Conservation (phyloP, 2,329 filamentous ascomycete genomes). For the Cladosporium austrohemisphaericum region DNA sequence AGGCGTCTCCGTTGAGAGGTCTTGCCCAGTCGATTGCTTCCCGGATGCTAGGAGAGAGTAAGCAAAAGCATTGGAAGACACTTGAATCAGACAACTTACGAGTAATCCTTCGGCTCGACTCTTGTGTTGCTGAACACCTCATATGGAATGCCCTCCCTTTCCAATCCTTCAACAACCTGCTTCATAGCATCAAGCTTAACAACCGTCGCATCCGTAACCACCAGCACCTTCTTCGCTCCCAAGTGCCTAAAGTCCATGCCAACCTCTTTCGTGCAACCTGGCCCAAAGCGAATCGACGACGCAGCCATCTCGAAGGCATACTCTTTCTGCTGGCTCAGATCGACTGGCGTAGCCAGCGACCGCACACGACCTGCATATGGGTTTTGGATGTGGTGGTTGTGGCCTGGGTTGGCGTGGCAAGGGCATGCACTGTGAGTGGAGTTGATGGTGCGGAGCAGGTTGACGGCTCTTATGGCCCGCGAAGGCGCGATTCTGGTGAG, state of each 20-base stretch:
- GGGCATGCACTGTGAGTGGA: slow-evolving; percentile 79
- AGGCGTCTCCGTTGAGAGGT: slow-evolving; percentile 77
- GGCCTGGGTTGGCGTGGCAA: slow-evolving; percentile 83
- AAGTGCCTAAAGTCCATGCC: slow-evolving; percentile 97
- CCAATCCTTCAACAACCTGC: slow-evolving; percentile 77
- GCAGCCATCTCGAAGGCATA: slow-evolving; percentile 99
- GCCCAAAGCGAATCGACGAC: slow-evolving; percentile 88
- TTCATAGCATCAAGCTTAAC: slow-evolving; percentile 81
- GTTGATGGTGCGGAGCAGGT: slow-evolving; percentile 82
- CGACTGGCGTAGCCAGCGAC: slow-evolving; percentile 69
- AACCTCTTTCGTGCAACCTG: slow-evolving; percentile 89
- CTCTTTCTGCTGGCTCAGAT: slow-evolving; percentile 73
- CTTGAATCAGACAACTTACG: slow-evolving; percentile 53
- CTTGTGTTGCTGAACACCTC: slow-evolving; percentile 75
- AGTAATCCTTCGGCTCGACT: slow-evolving; percentile 92
- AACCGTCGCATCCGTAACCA: slow-evolving; percentile 86
- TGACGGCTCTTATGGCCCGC: slow-evolving; percentile 59
- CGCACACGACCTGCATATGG: slow-evolving; percentile 52
- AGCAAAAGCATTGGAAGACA: not conserved
- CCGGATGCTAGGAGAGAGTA: slow-evolving; percentile 58
- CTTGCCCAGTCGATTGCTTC: slow-evolving; percentile 86
- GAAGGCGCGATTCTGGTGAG: slow-evolving; percentile 41
- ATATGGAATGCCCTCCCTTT: slow-evolving; percentile 73
- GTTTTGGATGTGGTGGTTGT: slow-evolving; percentile 47
- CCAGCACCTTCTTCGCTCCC: slow-evolving; percentile 78